phyloP scores from a whole-genome alignment of 768 basidiomycete genomes.

The Russula virescens region DNA sequence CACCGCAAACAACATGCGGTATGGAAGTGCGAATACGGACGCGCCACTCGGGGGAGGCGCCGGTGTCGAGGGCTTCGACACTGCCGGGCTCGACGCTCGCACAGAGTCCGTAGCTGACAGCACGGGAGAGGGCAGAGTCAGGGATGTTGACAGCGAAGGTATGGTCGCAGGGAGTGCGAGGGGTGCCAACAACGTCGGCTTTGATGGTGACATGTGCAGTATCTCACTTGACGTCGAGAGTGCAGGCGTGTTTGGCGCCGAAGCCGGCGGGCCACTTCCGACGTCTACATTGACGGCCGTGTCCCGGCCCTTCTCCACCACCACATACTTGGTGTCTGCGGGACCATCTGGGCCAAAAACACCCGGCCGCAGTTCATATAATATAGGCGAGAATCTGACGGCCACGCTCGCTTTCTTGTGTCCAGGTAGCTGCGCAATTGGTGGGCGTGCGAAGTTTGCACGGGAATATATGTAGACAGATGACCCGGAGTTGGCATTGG shows the following conservation, averaged over 20 bases:
- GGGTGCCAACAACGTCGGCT: slow-evolving; percentile 24
- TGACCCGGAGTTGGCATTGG: slow-evolving; percentile 39
- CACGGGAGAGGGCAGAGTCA: slow-evolving; percentile 43
- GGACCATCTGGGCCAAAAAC: slow-evolving; percentile 35
- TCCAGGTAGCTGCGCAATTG: slow-evolving; percentile 91
- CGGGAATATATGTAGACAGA: slow-evolving; percentile 94
- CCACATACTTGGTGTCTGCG: slow-evolving; percentile 48
- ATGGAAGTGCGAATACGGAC: slow-evolving; percentile 84
- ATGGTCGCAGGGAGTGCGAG: slow-evolving; percentile 18
- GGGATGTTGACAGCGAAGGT: slow-evolving; percentile 2
- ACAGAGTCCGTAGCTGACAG: slow-evolving; percentile 44
- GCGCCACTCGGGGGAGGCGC: slow-evolving; percentile 39
- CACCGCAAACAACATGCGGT: slow-evolving; percentile 92
- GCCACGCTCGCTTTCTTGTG: slow-evolving; percentile 95
- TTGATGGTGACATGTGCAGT: slow-evolving; percentile 23
- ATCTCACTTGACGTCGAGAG: slow-evolving; percentile 18
- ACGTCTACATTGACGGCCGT: slow-evolving; percentile 54
- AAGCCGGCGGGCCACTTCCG: slow-evolving; percentile 21
- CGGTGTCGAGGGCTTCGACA: slow-evolving; percentile 49
- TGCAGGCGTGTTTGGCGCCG: slow-evolving; percentile 14
- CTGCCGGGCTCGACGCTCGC: slow-evolving; percentile 28
- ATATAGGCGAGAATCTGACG: slow-evolving; percentile 86
- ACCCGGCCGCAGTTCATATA: slow-evolving; percentile 81
- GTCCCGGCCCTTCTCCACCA: slow-evolving; percentile 63
- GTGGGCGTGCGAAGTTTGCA: slow-evolving; percentile 88